Evolutionary conservation across 345 rosid genomes (phyloP).

Genomic region (Sonneratia caseolaris): DNA sequence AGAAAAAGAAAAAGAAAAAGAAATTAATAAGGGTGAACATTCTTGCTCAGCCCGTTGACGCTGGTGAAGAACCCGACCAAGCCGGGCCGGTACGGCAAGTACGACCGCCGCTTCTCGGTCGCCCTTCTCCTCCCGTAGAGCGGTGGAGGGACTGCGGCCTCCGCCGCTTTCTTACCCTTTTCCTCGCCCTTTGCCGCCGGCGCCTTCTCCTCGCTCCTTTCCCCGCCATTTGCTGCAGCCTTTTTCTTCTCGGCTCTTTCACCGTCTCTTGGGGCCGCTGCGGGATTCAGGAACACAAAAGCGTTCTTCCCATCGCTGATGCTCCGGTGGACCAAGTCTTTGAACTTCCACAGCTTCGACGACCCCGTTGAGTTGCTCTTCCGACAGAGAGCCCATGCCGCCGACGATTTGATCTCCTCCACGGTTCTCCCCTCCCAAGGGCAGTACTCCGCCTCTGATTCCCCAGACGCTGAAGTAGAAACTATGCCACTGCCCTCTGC

Average conservation of each 20-base stretch:
- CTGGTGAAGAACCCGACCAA: constrained; percentile 61
- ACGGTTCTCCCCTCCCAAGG: constrained; percentile 30
- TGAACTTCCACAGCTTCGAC: constrained; percentile 42
- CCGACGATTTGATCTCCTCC: constrained; percentile 32
- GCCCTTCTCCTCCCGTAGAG: constrained; percentile 44
- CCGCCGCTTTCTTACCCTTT: constrained; percentile 11
- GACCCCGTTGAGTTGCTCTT: constrained; percentile 59
- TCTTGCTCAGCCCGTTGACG: constrained; percentile 49
- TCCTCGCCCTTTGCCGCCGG: constrained; percentile 5
- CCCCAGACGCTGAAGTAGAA: not conserved
- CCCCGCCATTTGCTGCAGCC: constrained; percentile 4
- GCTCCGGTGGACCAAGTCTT: constrained; percentile 32
- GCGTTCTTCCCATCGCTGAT: constrained; percentile 56
- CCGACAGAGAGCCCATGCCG: constrained; percentile 36
- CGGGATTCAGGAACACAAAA: constrained; percentile 35
- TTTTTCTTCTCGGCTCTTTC: constrained; percentile 7
- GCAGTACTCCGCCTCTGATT: constrained; percentile 24
- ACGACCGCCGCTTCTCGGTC: constrained; percentile 49
- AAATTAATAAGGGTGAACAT: constrained; percentile 47
- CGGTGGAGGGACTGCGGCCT: constrained; percentile 29
- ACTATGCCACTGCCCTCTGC: constrained; percentile 16
- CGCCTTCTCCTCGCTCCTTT: constrained; percentile 1
- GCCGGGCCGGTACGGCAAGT: constrained; percentile 51
- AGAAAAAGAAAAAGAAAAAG: not conserved
- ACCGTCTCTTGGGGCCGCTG: not conserved